Evolutionary conservation across 176 grass and related monocot genomes (phyloP).

Genomic region (Carex cristatella): DNA sequence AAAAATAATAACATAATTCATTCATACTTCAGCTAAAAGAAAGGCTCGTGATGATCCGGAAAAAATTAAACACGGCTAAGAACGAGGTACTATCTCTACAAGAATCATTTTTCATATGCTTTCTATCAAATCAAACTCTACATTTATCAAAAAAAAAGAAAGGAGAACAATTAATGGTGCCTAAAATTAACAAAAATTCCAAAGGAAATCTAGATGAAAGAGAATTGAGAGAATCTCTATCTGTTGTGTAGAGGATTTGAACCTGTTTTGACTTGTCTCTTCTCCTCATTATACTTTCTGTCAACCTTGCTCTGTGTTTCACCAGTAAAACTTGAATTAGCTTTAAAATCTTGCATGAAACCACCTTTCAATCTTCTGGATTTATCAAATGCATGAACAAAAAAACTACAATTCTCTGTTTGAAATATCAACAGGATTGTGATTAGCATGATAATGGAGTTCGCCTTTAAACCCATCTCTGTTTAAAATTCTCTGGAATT

Average conservation of each 20-base stretch:
- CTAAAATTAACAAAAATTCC: background rate
- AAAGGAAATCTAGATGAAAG: background rate
- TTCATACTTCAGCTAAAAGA: background rate
- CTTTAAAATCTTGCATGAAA: background rate
- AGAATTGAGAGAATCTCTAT: background rate
- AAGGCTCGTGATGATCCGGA: background rate
- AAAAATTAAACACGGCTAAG: background rate
- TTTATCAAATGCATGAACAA: conserved; percentile 5
- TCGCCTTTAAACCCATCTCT: conserved; percentile 15
- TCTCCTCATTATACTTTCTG: background rate
- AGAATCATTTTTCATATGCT: background rate
- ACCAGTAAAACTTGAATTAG: background rate
- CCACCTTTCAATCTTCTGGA: background rate
- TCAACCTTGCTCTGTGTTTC: background rate
- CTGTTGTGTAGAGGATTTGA: conserved; percentile 15
- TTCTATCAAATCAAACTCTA: background rate
- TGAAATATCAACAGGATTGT: conserved; percentile 5
- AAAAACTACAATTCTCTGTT: background rate
- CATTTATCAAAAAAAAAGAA: background rate
- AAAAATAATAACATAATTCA: background rate
- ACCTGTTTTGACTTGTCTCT: background rate
- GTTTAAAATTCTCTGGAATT: background rate
- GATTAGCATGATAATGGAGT: conserved; percentile 17
- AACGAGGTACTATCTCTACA: background rate
- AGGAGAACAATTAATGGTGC: background rate